phyloP scores from a whole-genome alignment of 768 basidiomycete species.

The Butyriboletus loyo region DNA sequence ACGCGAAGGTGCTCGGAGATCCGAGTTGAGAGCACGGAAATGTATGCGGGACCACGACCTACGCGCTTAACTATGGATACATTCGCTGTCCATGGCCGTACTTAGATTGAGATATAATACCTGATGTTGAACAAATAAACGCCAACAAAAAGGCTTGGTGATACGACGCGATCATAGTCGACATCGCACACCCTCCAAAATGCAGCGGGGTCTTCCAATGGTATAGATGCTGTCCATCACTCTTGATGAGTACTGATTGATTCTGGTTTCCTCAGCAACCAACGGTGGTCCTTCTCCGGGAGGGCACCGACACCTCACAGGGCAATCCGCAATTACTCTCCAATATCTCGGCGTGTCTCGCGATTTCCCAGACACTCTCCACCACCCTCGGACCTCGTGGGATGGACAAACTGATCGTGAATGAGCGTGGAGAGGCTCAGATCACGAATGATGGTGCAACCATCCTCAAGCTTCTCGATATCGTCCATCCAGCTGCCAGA shows the following conservation, averaged over 20 bases:
- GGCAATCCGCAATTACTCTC: constrained; percentile 89
- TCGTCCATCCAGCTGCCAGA: constrained; percentile 95
- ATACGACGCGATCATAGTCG: constrained; percentile 6
- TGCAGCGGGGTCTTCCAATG: constrained; percentile 85
- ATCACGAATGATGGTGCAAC: constrained; percentile 99
- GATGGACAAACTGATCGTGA: constrained; percentile 98
- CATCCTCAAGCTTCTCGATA: constrained; percentile 94
- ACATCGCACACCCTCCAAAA: constrained; percentile 41
- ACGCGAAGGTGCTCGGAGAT: constrained; percentile 47
- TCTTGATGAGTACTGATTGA: constrained; percentile 17
- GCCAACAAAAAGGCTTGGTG: constrained; percentile 11
- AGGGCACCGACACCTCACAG: constrained; percentile 95
- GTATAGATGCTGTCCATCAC: constrained; percentile 34
- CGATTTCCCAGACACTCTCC: constrained; percentile 86
- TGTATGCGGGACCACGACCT: constrained; percentile 18
- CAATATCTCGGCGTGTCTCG: constrained; percentile 95
- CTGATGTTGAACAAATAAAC: constrained; percentile 17
- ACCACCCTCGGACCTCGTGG: constrained; percentile 97
- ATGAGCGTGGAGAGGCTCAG: constrained; percentile 91
- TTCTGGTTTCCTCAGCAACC: constrained; percentile 68
- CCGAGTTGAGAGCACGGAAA: constrained; percentile 32
- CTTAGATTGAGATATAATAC: background rate
- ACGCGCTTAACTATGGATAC: background rate
- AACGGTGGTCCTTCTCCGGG: constrained; percentile 91
- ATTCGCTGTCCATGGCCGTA: background rate